phyloP scores from a whole-genome alignment of 2,329 filamentous ascomycete species.

The Talaromyces rugulosus region DNA sequence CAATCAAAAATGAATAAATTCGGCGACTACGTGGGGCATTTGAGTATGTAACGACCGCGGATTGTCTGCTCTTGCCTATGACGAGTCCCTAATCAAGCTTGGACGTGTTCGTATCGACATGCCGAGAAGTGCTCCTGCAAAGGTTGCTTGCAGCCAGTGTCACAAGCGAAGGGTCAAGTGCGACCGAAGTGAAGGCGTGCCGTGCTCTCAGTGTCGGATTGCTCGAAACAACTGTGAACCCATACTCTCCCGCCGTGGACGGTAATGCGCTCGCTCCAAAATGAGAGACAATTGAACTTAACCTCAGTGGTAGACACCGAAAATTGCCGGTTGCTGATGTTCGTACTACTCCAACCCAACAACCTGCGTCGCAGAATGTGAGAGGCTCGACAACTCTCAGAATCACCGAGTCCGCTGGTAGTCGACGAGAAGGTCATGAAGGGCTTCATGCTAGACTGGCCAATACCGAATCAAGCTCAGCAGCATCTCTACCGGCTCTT shows the following conservation, averaged over 20 bases:
- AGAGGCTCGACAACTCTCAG: not conserved
- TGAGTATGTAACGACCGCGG: not conserved
- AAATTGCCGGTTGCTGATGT: not conserved
- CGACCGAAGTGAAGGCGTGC: constrained; percentile 12
- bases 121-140: constrained; percentile 9
- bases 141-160: constrained; percentile 15
- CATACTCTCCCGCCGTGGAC: constrained; percentile 16
- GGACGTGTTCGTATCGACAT: not conserved
- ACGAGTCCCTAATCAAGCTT: not conserved
- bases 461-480: not conserved
- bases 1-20: not conserved
- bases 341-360: not conserved
- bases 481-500: constrained; percentile 13
- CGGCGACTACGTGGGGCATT: not conserved
- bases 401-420: not conserved
- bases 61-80: not conserved
- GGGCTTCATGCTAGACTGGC: not conserved
- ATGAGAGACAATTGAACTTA: not conserved
- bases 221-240: constrained; percentile 11
- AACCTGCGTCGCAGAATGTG: not conserved
- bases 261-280: constrained; percentile 10
- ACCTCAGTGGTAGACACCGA: not conserved
- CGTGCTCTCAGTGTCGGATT: constrained; percentile 15
- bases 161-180: constrained; percentile 18
- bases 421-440: not conserved